Conservation (phyloP, 2,329 filamentous ascomycete genomes). For the Exophiala phaeomuriformis region DNA sequence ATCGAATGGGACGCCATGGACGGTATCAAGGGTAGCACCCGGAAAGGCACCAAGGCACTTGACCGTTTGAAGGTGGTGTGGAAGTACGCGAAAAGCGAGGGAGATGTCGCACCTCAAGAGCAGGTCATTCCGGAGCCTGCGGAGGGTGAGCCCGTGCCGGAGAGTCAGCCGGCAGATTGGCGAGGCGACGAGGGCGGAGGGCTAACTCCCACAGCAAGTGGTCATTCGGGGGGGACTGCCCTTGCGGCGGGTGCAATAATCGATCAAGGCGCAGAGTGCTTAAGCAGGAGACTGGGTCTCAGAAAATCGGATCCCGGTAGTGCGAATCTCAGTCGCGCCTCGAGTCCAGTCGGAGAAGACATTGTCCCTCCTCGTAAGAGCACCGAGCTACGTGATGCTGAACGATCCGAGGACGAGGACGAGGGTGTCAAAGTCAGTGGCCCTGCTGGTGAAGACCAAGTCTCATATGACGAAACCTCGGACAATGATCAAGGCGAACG, state of each 20-base stretch:
- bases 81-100: conserved; percentile 44
- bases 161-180: conserved; percentile 68
- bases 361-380: not conserved
- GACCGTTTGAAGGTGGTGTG: conserved; percentile 82
- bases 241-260: conserved; percentile 21
- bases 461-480: conserved; percentile 6
- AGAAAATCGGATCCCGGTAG: conserved; percentile 59
- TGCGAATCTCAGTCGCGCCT: conserved; percentile 62
- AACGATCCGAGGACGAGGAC: conserved; percentile 30
- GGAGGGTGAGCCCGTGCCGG: conserved; percentile 60
- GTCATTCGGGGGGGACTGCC: conserved; percentile 12
- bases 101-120: conserved; percentile 18
- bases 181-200: conserved; percentile 47
- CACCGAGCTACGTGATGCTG: not conserved
- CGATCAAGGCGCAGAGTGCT: conserved; percentile 32
- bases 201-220: conserved; percentile 24
- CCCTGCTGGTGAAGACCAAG: conserved; percentile 15
- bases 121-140: conserved; percentile 58
- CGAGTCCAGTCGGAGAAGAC: conserved; percentile 47
- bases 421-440: conserved; percentile 36
- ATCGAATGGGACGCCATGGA: conserved; percentile 76
- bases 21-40: conserved; percentile 81
- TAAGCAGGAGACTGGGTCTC: conserved; percentile 61
- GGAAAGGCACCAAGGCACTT: conserved; percentile 73
- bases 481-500: conserved; percentile 8